These are phyloP conservation scores for Sporodiniella umbellata DNA, from an alignment of 371 early-diverging fungal species.

Conservation along the genomic window DNA sequence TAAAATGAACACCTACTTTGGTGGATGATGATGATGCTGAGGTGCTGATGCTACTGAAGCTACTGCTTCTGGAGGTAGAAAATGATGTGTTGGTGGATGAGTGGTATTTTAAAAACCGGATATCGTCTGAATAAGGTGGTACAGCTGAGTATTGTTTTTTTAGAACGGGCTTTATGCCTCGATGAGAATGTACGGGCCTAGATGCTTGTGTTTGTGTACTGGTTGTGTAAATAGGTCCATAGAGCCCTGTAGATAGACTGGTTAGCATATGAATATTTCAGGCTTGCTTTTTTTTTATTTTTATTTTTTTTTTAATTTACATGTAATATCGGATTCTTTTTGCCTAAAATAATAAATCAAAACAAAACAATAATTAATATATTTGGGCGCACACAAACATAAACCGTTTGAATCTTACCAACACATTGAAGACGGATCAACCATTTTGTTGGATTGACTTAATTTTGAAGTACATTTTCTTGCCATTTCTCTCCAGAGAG, in stretches of 20 bases:
- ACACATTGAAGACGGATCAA: conserved; percentile 22
- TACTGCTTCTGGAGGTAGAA: not conserved
- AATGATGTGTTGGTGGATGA: not conserved
- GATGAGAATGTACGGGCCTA: conserved; percentile 6
- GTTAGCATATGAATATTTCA: no score
- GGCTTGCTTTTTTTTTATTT: no score
- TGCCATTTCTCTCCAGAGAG: conserved; percentile 42
- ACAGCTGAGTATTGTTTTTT: conserved; percentile 12
- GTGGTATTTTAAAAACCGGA: not conserved
- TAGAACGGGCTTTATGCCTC: conserved; percentile 30
- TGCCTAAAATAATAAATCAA: conserved; percentile 24
- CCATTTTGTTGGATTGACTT: conserved; percentile 11
- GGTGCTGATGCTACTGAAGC: conserved; percentile 8
- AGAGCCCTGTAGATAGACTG: conserved; percentile 18
- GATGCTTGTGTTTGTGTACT: conserved; percentile 1
- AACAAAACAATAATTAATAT: no score
- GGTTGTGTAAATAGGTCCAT: conserved; percentile 32
- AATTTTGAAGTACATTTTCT: conserved; percentile 20
- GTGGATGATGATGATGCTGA: not conserved
- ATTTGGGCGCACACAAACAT: no score
- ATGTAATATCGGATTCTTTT: conserved; percentile 35
- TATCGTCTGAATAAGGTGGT: conserved; percentile 22
- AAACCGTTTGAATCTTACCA: conserved; percentile 12
- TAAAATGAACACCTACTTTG: conserved; percentile 21
- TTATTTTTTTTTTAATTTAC: conserved; percentile 10